Percentiles rank a stretch among this genome's conserved stretches.
phyloP scores from a whole-genome alignment of 495 filamentous ascomycete genomes.

The Echria macrotheca region DNA sequence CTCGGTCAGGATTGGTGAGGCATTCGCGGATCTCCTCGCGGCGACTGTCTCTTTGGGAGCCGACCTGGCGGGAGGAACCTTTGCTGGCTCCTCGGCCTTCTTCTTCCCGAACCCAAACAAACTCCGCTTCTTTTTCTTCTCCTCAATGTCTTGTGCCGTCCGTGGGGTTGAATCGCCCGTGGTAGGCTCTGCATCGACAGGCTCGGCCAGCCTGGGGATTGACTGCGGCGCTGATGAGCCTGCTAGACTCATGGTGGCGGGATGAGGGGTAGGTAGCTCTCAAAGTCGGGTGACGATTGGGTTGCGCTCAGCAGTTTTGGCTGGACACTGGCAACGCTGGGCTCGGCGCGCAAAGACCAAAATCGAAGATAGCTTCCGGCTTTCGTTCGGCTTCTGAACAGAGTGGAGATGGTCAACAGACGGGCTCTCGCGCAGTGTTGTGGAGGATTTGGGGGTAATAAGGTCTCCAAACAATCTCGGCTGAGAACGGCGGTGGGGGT shows the following conservation, averaged over 20 bases:
- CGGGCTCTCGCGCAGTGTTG: not conserved
- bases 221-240: conserved; percentile 16
- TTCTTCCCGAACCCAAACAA: conserved; percentile 65
- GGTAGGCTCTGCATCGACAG: conserved; percentile 22
- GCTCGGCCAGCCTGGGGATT: conserved; percentile 27
- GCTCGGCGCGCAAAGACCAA: not conserved
- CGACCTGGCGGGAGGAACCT: conserved; percentile 28
- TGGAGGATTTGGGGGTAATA: not conserved
- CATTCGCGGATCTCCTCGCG: conserved; percentile 21
- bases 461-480: conserved; percentile 20
- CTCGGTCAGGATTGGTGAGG: conserved; percentile 41
- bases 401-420: conserved; percentile 4
- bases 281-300: no score
- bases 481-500: conserved; percentile 19
- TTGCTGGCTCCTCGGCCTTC: conserved; percentile 47
- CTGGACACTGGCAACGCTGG: no score
- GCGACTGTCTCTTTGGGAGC: conserved; percentile 17
- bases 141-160: conserved; percentile 27
- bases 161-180: conserved; percentile 35
- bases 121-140: conserved; percentile 46
- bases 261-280: not conserved
- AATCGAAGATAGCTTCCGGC: not conserved
- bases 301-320: no score
- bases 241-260: conserved; percentile 24
- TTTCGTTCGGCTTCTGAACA: not conserved